Base-by-base conservation (phyloP, 129 eudicot species). In the Arctium minus region DNA sequence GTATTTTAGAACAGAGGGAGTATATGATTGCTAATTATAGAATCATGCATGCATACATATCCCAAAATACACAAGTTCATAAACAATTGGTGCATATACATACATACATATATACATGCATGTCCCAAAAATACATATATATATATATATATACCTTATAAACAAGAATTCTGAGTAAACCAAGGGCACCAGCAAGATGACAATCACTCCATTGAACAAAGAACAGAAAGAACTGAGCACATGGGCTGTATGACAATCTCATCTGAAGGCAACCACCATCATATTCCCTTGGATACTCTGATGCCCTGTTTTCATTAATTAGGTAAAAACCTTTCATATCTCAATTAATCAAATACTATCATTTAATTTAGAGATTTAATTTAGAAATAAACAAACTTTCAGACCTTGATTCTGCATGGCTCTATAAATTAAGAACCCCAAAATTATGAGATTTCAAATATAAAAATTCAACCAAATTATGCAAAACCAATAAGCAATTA, bases 181-280 rank as follows among this genome's bases (percentile, higher is more conserved):
- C 98, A 69, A 93, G 92, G 29, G 92, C 97, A 83, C 94, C 94
- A 46, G 97, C 98, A 85, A 93, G 90, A 84, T 88, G 86, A 81
- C 97, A 91, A 83, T 93, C 94, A 76, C 94, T 87, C 98, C 98
- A 93, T 50, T 90, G 98, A 84, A 93, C 92, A 88, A 93, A 91
- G 84, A 93, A 93, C 69, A 93, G 87, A 77, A 93, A 88, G 38
- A 93, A 88, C 17, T 90, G 91, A 70, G 98, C 97, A 76, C 98
- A 90, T 37, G 97, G 91, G 77, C 92, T 93, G 81, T 93, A 93
- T 9, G 94, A 93, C 70, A 93, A 86, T 83, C 98, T 91, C 98
- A 93, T 89, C 84, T 93, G 96, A 44, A 93, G 89, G 85, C 92
- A 89, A 2, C 90, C 98, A 72, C 96, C 98, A 84, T 91, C 97